Evolutionary conservation across 495 filamentous ascomycete genomes (phyloP).

Genomic region (Cenococcum geophilum): DNA sequence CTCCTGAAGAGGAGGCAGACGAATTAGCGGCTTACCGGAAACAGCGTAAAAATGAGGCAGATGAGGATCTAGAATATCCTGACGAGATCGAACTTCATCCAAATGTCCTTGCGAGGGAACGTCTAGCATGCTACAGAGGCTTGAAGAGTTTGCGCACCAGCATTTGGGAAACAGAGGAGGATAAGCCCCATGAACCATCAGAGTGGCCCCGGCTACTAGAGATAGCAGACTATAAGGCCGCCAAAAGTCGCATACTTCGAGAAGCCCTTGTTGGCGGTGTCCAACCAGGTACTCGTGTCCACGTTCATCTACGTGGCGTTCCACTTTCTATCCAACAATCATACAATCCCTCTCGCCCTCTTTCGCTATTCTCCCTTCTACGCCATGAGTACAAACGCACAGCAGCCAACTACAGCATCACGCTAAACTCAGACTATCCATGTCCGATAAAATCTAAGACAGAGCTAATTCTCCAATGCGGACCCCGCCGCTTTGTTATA

Average conservation of each 20-base stretch:
- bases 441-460: conserved; percentile 80
- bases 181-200: conserved; percentile 75
- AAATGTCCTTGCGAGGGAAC: conserved; percentile 75
- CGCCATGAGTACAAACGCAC: conserved; percentile 92
- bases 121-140: conserved; percentile 77
- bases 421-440: conserved; percentile 63
- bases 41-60: conserved; percentile 66
- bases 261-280: conserved; percentile 85
- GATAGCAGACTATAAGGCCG: conserved; percentile 74
- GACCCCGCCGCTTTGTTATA: conserved; percentile 74
- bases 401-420: conserved; percentile 63
- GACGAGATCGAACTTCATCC: conserved; percentile 95
- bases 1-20: conserved; percentile 77
- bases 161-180: conserved; percentile 81
- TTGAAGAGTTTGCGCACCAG: conserved; percentile 83
- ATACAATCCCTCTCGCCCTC: conserved; percentile 51
- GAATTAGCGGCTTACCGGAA: conserved; percentile 72
- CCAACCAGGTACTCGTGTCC: conserved; percentile 70
- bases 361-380: conserved; percentile 74
- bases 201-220: conserved; percentile 82
- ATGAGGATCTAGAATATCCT: conserved; percentile 90
- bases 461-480: conserved; percentile 81
- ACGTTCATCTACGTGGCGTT: conserved; percentile 70
- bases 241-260: conserved; percentile 63
- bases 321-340: conserved; percentile 52